Evolutionary conservation across 2,329 filamentous ascomycete genomes (phyloP).

Genomic region (Ophiostoma ulmi): DNA sequence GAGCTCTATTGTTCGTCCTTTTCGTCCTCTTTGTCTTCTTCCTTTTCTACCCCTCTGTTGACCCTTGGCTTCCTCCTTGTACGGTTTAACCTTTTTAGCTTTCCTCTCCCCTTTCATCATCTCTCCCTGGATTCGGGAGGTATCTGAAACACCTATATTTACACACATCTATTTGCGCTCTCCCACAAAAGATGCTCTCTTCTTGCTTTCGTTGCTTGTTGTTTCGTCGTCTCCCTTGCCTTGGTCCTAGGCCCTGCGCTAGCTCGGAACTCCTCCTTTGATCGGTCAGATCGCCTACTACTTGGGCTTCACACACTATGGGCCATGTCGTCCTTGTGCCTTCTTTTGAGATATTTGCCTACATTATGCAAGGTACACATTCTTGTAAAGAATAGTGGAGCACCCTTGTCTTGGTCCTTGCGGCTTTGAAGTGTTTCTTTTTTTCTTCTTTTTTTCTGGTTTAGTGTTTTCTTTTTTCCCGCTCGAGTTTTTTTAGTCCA

Average conservation of each 20-base stretch:
- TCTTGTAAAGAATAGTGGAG: slow-evolving; percentile 23
- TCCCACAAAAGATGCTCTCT: background rate
- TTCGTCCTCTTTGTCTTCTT: background rate
- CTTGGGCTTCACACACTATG: slow-evolving; percentile 7
- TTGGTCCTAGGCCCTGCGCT: slow-evolving; percentile 11
- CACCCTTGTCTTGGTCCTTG: slow-evolving; percentile 20
- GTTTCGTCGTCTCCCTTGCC: slow-evolving; percentile 7
- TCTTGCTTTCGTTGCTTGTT: background rate
- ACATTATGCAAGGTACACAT: slow-evolving; percentile 16
- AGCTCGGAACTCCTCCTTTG: slow-evolving; percentile 12
- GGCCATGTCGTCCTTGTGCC: slow-evolving; percentile 3
- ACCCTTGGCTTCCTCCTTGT: background rate
- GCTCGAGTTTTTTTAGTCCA: background rate
- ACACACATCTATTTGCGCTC: background rate
- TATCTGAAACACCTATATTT: background rate
- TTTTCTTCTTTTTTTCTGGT: background rate
- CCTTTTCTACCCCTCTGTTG: background rate
- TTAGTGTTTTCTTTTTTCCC: slow-evolving; percentile 3
- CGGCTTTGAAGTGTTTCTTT: slow-evolving; percentile 15
- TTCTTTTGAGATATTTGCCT: slow-evolving; percentile 8
- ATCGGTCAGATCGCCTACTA: slow-evolving; percentile 12
- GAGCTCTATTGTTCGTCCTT: background rate
- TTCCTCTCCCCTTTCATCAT: background rate
- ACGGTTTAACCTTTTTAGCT: slow-evolving; percentile 12
- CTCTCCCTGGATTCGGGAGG: slow-evolving; percentile 8